A percentile compares a stretch with the other conserved stretches of the same genome.
phyloP scores from a whole-genome alignment of 2,329 filamentous ascomycete species.

The Penicillium fuscoglaucum region DNA sequence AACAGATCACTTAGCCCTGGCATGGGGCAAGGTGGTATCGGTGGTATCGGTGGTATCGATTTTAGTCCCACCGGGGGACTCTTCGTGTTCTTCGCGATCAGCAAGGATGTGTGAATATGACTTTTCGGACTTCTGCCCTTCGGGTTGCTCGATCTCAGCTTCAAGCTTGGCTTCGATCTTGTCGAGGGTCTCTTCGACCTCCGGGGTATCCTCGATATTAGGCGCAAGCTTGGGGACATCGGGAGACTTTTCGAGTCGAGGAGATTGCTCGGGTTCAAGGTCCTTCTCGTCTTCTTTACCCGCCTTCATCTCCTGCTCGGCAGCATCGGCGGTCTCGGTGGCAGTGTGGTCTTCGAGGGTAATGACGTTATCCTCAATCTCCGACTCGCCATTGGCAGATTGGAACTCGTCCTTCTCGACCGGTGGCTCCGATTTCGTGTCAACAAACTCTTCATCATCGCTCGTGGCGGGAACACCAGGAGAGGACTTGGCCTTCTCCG shows the following conservation, averaged over 20 bases:
- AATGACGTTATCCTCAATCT: constrained; percentile 12
- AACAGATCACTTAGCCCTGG: constrained; percentile 1
- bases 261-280: not conserved
- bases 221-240: not conserved
- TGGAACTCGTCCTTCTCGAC: too few species aligned
- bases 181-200: constrained; percentile 10
- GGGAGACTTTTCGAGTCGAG: not conserved
- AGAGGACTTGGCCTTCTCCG: constrained; percentile 21
- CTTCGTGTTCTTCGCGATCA: not conserved
- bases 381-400: constrained; percentile 21
- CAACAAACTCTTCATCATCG: constrained; percentile 29
- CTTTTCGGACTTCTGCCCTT: not conserved
- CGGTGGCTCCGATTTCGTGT: constrained; percentile 26
- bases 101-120: not conserved
- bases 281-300: not conserved
- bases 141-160: not conserved
- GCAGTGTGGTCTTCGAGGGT: not conserved
- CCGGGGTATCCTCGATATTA: constrained; percentile 4
- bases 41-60: constrained; percentile 1
- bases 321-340: not conserved
- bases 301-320: not conserved
- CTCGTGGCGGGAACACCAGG: constrained; percentile 17
- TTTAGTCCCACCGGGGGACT: constrained; percentile 3
- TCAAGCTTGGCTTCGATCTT: constrained; percentile 8
- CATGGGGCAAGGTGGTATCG: constrained; percentile 8